These are phyloP conservation scores for Oryza coarctata DNA, from an alignment of 176 grass and related monocot species.

Conservation along the genomic window DNA sequence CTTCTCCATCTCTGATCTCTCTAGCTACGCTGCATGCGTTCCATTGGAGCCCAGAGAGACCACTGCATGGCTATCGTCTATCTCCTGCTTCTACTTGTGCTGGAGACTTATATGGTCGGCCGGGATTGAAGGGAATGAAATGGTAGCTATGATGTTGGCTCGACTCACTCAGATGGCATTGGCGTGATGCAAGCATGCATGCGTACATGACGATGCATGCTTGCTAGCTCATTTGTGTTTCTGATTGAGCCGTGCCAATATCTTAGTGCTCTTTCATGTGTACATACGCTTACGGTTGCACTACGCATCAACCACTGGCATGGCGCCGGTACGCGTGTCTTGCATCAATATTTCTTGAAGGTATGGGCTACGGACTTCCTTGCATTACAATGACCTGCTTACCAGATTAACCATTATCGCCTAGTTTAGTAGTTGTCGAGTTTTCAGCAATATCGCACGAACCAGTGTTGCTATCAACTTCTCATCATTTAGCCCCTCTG, in stretches of 20 bases:
- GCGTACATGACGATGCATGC: neutral
- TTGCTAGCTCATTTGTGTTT: conserved; percentile 8
- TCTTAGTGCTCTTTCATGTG: conserved; percentile 84
- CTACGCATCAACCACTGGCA: neutral
- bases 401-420: neutral
- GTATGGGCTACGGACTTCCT: too few relatives aligned
- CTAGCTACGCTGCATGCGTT: neutral
- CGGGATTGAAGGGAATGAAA: conserved; percentile 37
- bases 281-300: neutral
- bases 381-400: neutral
- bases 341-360: too few relatives aligned
- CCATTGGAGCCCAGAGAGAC: neutral
- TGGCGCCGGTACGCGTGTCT: neutral
- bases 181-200: neutral
- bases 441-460: neutral
- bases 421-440: neutral
- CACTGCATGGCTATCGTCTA: neutral
- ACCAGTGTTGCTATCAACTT: too few relatives aligned
- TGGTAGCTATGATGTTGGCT: conserved; percentile 79
- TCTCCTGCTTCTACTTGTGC: neutral
- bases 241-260: conserved; percentile 99
- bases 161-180: conserved; percentile 65
- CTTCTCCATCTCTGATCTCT: conserved; percentile 11
- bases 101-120: neutral
- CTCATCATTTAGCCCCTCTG: neutral